Conservation (phyloP, 2,329 filamentous ascomycete genomes). For the Daldinia eschscholtzii region DNA sequence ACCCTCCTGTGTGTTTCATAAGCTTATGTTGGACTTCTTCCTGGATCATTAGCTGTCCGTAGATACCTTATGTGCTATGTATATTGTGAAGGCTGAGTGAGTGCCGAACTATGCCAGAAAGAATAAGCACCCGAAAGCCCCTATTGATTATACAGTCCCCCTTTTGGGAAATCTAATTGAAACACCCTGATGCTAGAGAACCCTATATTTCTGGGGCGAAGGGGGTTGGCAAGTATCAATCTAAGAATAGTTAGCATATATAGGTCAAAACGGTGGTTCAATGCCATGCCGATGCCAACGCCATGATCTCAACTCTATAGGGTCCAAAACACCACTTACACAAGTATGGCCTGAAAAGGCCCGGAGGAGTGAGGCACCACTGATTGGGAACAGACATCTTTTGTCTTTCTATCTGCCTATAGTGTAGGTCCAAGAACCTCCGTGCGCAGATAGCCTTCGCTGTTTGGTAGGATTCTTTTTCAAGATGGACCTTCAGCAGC, state of each 20-base stretch:
- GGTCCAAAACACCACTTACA: conserved; percentile 6
- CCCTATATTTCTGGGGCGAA: no score
- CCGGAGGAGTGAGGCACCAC: neutral
- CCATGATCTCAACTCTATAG: neutral
- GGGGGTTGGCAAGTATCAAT: no score
- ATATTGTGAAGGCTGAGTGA: conserved; percentile 20
- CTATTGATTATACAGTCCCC: neutral
- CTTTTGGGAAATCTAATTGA: conserved; percentile 14
- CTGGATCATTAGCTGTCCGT: conserved; percentile 1
- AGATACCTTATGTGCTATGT: conserved; percentile 12
- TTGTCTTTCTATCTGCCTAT: conserved; percentile 26
- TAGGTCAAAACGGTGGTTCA: neutral
- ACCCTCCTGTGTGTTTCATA: neutral
- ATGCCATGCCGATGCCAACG: neutral
- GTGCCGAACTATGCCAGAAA: conserved; percentile 9
- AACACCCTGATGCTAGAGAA: conserved; percentile 8
- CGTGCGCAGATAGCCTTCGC: conserved; percentile 42
- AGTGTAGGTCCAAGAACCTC: conserved; percentile 43
- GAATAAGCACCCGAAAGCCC: neutral
- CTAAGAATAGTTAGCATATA: no score
- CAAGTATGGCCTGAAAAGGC: neutral
- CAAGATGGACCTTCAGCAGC: conserved; percentile 44
- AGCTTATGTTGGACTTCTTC: neutral
- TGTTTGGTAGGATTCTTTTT: conserved; percentile 35
- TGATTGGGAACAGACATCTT: conserved; percentile 18